Evolutionary conservation across 1,284 basidiomycete species (phyloP).

Genomic region (Malassezia restricta): DNA sequence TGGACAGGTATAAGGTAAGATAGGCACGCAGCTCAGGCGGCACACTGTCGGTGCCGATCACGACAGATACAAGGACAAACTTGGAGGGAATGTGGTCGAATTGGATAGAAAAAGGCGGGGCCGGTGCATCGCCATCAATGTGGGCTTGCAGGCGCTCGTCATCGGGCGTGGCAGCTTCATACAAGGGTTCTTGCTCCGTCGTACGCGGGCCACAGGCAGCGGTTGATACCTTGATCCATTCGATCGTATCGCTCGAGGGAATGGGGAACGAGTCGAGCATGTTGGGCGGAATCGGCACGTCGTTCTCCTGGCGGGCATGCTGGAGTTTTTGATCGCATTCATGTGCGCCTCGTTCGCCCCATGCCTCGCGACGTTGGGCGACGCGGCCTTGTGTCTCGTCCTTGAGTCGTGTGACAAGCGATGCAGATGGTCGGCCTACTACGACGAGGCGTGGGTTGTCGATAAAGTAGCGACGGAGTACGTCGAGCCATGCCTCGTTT

Average conservation of each 20-base stretch:
- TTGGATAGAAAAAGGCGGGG: conserved; percentile 77
- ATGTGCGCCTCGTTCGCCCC: conserved; percentile 71
- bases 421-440: conserved; percentile 74
- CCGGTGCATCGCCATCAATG: conserved; percentile 59
- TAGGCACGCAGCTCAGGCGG: conserved; percentile 48
- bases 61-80: conserved; percentile 62
- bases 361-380: conserved; percentile 56
- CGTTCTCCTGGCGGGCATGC: conserved; percentile 75
- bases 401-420: conserved; percentile 69
- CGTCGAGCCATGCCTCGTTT: conserved; percentile 61
- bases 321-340: conserved; percentile 61
- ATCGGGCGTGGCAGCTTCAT: conserved; percentile 33
- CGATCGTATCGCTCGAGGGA: conserved; percentile 60
- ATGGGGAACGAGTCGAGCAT: conserved; percentile 67
- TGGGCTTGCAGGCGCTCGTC: conserved; percentile 53
- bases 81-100: conserved; percentile 67
- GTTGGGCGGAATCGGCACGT: conserved; percentile 64
- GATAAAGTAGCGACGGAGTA: conserved; percentile 60
- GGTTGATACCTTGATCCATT: conserved; percentile 87
- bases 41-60: conserved; percentile 53
- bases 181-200: conserved; percentile 19
- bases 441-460: conserved; percentile 49
- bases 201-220: conserved; percentile 18
- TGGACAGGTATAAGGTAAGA: conserved; percentile 68
- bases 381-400: conserved; percentile 68